Evolutionary conservation across 1,284 basidiomycete genomes (phyloP).

Genomic region (Ceratobasidium sp.): DNA sequence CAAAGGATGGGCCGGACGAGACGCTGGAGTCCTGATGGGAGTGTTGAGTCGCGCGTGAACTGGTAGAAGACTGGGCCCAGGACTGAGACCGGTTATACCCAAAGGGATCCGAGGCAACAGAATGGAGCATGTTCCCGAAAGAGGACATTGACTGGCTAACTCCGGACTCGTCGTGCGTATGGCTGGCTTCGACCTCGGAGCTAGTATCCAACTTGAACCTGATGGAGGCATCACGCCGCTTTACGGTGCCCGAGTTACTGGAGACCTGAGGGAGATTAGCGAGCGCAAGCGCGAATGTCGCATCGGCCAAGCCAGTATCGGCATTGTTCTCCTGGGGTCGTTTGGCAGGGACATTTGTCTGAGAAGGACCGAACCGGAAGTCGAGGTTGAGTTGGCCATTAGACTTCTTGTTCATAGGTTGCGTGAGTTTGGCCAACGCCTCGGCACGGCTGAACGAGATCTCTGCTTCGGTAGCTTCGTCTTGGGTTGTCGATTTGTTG

Average conservation of each 20-base stretch:
- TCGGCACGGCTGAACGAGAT: slow-evolving; percentile 6
- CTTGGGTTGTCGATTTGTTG: background rate
- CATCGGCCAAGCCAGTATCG: background rate
- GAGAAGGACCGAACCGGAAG: slow-evolving; percentile 78
- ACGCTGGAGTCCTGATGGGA: slow-evolving; percentile 75
- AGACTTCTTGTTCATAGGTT: slow-evolving; percentile 59
- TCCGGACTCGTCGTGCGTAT: slow-evolving; percentile 66
- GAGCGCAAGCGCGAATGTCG: slow-evolving; percentile 18
- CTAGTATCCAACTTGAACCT: slow-evolving; percentile 63
- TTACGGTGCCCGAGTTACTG: background rate
- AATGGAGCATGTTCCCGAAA: slow-evolving; percentile 78
- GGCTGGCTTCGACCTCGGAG: slow-evolving; percentile 55
- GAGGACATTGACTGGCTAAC: slow-evolving; percentile 69
- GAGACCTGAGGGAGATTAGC: background rate
- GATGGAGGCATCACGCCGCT: background rate
- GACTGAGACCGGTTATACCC: slow-evolving; percentile 3
- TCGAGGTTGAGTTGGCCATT: slow-evolving; percentile 74
- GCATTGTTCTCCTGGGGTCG: background rate
- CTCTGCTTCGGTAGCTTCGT: slow-evolving; percentile 4
- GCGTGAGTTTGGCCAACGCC: slow-evolving; percentile 14
- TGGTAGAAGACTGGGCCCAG: slow-evolving; percentile 50
- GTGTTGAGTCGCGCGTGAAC: slow-evolving; percentile 59
- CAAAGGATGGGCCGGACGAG: slow-evolving; percentile 85
- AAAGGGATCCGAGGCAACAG: slow-evolving; percentile 40
- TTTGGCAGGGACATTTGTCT: background rate